Conservation (phyloP, 768 basidiomycete species). For the Suillus clintonianus region DNA sequence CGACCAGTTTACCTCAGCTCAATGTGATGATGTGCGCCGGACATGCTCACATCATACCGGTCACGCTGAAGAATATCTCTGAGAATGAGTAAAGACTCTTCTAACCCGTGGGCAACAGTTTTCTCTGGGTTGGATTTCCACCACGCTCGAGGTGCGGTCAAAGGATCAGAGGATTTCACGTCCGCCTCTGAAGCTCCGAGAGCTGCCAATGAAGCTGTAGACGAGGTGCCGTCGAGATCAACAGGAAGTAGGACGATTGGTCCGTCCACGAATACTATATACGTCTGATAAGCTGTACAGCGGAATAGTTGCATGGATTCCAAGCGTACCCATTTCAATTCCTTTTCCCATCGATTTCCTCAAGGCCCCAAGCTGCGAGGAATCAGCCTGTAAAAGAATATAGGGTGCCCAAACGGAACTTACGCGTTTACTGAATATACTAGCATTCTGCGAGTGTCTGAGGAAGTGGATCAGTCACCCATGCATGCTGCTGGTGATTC, state of each 20-base stretch:
- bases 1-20: background rate
- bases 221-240: constrained; percentile 46
- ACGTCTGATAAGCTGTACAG: background rate
- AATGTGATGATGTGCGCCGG: background rate
- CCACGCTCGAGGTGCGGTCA: constrained; percentile 68
- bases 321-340: constrained; percentile 59
- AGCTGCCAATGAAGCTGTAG: constrained; percentile 31
- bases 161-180: constrained; percentile 44
- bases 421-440: constrained; percentile 72
- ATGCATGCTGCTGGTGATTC: background rate
- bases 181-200: constrained; percentile 43
- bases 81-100: constrained; percentile 55
- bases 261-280: constrained; percentile 71
- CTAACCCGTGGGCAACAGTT: constrained; percentile 54
- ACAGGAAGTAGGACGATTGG: constrained; percentile 67
- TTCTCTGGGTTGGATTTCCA: constrained; percentile 59
- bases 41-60: constrained; percentile 62
- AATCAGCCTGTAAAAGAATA: background rate
- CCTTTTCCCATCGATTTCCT: constrained; percentile 67
- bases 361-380: constrained; percentile 64
- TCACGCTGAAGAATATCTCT: constrained; percentile 58
- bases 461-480: constrained; percentile 6
- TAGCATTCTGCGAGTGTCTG: constrained; percentile 75
- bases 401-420: constrained; percentile 19
- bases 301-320: background rate